Percentiles rank a stretch among this genome's conserved stretches.
Conservation (phyloP, 257 asterid species). For the Solanum chmielewskii region DNA sequence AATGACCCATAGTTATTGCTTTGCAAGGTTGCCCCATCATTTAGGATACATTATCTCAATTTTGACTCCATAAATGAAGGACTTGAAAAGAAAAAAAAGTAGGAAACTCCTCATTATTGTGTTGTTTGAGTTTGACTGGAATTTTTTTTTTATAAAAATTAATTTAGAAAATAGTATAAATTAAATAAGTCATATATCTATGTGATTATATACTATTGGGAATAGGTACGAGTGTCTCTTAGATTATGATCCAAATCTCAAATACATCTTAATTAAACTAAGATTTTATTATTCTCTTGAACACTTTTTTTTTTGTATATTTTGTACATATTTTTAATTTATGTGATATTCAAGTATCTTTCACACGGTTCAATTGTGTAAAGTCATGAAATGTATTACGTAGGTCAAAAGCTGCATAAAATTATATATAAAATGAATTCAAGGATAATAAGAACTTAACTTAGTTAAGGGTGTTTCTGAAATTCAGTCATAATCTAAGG, state of each 20-base stretch:
- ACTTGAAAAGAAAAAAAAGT: background rate
- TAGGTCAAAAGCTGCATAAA: too few relatives aligned
- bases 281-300: too few relatives aligned
- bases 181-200: background rate
- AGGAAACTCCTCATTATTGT: background rate
- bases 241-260: accelerated
- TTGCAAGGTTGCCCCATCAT: background rate
- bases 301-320: accelerated
- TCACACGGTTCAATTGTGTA: accelerated
- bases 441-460: accelerated
- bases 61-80: background rate
- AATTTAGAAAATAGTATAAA: background rate
- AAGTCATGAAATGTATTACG: too few relatives aligned
- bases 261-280: accelerated
- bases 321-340: accelerated
- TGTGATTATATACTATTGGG: background rate
- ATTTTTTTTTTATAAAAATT: too few relatives aligned
- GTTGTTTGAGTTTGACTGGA: background rate
- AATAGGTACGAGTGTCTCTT: too few relatives aligned
- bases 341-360: too few relatives aligned
- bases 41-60: background rate
- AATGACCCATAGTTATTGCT: background rate
- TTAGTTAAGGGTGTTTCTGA: too few relatives aligned
- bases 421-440: too few relatives aligned
- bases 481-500: too few relatives aligned